phyloP scores from a whole-genome alignment of 2,329 filamentous ascomycete species.

The Lachnellula willkommii region DNA sequence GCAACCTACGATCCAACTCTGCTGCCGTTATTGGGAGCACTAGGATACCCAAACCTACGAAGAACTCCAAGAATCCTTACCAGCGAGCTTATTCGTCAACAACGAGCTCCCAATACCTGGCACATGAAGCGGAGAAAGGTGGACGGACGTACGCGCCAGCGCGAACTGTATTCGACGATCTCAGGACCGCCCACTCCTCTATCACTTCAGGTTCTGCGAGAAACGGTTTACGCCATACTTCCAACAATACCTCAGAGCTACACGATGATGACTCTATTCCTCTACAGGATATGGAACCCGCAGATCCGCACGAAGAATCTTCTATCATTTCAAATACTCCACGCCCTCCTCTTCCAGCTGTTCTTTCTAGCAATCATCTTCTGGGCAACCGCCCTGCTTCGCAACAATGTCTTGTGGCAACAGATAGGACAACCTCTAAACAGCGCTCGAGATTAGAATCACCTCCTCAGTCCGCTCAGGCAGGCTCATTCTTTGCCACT shows the following conservation, averaged over 20 bases:
- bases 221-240: conserved; percentile 6
- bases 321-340: conserved; percentile 12
- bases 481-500: neutral
- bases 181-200: conserved; percentile 25
- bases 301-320: neutral
- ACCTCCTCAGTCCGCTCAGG: neutral
- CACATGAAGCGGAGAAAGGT: neutral
- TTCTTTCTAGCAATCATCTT: neutral
- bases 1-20: neutral
- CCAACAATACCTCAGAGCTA: conserved; percentile 3
- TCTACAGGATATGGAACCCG: conserved; percentile 12
- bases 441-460: neutral
- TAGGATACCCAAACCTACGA: neutral
- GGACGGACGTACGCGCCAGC: conserved; percentile 16
- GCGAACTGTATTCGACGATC: conserved; percentile 26
- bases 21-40: neutral
- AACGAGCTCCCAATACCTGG: neutral
- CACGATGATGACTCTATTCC: conserved; percentile 20
- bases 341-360: conserved; percentile 11
- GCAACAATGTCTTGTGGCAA: neutral
- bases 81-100: neutral
- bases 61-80: conserved; percentile 1
- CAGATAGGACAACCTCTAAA: neutral
- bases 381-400: neutral
- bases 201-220: conserved; percentile 26